A percentile compares a stretch with the other conserved stretches of the same genome.
Conservation (phyloP, 352 stramenopile genomes). For the Pythium aphanidermatum region DNA sequence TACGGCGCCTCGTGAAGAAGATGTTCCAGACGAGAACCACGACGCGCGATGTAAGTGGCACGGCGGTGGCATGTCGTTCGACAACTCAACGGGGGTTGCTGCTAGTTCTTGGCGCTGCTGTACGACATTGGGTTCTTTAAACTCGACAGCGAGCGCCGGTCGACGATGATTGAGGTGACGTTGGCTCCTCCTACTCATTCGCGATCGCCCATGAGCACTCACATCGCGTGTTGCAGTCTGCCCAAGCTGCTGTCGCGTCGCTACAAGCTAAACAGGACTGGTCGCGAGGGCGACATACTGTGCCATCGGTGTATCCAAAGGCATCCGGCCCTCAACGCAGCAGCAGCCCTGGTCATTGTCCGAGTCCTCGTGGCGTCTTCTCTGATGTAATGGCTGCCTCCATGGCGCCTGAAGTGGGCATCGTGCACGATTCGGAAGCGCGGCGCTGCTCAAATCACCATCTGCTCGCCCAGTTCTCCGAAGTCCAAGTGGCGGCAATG, state of each 20-base stretch:
- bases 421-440: conserved; percentile 9
- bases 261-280: conserved; percentile 12
- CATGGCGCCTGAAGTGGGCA: conserved; percentile 7
- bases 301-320: conserved; percentile 15
- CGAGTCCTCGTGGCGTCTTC: too few species aligned
- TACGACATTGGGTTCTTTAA: conserved; percentile 27
- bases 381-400: not conserved
- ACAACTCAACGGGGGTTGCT: not conserved
- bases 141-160: conserved; percentile 13
- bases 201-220: not conserved
- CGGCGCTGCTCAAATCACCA: conserved; percentile 27
- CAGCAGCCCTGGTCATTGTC: not conserved
- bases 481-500: conserved; percentile 25
- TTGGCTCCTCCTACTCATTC: not conserved
- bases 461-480: conserved; percentile 28
- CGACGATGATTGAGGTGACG: conserved; percentile 21
- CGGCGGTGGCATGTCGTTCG: not conserved
- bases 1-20: conserved; percentile 20
- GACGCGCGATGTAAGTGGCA: conserved; percentile 12
- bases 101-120: conserved; percentile 18
- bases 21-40: conserved; percentile 24
- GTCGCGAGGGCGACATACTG: not conserved
- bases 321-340: conserved; percentile 3
- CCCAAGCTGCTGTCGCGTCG: conserved; percentile 20
- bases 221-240: conserved; percentile 9